Base-by-base conservation (phyloP, 768 basidiomycete species). In the Hortiboletus flavorubellus region DNA sequence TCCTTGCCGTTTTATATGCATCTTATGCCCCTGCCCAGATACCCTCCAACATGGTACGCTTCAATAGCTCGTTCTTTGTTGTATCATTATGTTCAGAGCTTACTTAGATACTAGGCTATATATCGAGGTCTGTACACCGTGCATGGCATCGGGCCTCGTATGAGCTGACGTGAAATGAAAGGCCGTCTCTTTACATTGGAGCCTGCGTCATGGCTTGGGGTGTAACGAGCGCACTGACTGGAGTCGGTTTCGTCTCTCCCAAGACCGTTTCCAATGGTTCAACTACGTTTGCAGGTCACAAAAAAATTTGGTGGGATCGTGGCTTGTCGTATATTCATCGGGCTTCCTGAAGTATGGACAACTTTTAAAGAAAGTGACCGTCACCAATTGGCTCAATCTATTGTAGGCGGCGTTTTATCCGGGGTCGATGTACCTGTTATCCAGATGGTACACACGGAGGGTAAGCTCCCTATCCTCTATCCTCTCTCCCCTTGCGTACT, bases 21-120 rank as follows among this genome's bases (percentile, higher is more conserved):
- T 81, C 82, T 1, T 85, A 87, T 55, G 80, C 79, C 37, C 84
- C 84, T 2, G 79, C 81, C 12, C 84, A 86, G 59, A 78, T 87
- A 49, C 85, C 85, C 1, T 85, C 81, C 1, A 87, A 85, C 62
- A 85, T 87, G 80, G 84, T 80, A 56, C 16, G 72, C 40, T 8
- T 48, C 16, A 1, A 45, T 26, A 14, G 29, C 7, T 18, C 8
- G 5, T 35, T 23, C 2, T 7, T 21, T 33, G 16, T 15, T 5
- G 11, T n/a, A 33, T 33, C 11, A 1, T 26, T 26, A 4, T 31
- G 34, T 46, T 33, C 8, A 52, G 43, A 35, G 30, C 23, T 8
- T 12, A 15, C 11, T 0, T 50, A 84, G 83, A 73, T 85, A 51
- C 60, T 86, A 15, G 84, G 83, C 54, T 75, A 77, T 54, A 74